phyloP scores from a whole-genome alignment of 1,284 basidiomycete species.

The Rhizoctonia solani region DNA sequence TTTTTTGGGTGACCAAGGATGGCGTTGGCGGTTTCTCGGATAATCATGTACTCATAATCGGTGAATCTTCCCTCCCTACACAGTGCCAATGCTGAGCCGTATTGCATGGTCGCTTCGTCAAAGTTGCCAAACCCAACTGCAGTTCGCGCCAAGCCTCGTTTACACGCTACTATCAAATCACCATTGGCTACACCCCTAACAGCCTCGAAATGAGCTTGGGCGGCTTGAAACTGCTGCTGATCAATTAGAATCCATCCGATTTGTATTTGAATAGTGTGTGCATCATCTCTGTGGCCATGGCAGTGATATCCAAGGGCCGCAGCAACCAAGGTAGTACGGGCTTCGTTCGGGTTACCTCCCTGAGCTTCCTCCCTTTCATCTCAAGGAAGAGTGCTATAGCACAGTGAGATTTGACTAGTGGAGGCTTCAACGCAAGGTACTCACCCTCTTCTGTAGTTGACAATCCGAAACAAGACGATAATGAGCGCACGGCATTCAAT shows the following conservation, averaged over 20 bases:
- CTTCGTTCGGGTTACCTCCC: background rate
- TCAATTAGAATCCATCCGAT: slow-evolving; percentile 4
- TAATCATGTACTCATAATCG: slow-evolving; percentile 4
- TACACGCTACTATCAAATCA: background rate
- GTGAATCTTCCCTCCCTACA: background rate
- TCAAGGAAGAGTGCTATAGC: slow-evolving; percentile 6
- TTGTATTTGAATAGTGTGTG: slow-evolving; percentile 1
- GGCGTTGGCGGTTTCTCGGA: slow-evolving; percentile 3
- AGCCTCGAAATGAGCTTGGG: slow-evolving; percentile 9
- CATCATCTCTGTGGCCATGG: background rate
- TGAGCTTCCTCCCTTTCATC: background rate
- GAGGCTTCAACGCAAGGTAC: background rate
- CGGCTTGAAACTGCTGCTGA: background rate
- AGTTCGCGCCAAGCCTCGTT: background rate
- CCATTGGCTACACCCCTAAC: background rate
- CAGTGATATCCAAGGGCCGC: slow-evolving; percentile 21
- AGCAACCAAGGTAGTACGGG: background rate
- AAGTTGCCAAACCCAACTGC: background rate
- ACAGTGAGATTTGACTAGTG: background rate
- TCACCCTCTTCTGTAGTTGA: slow-evolving; percentile 15
- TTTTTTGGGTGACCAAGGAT: slow-evolving; percentile 4
- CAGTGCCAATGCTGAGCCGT: background rate
- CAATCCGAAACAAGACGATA: too few relatives aligned
- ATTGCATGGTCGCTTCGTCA: background rate
- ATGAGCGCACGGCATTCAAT: background rate